Conservation (phyloP, 139 green algal genomes). For the Closterium sp. region DNA sequence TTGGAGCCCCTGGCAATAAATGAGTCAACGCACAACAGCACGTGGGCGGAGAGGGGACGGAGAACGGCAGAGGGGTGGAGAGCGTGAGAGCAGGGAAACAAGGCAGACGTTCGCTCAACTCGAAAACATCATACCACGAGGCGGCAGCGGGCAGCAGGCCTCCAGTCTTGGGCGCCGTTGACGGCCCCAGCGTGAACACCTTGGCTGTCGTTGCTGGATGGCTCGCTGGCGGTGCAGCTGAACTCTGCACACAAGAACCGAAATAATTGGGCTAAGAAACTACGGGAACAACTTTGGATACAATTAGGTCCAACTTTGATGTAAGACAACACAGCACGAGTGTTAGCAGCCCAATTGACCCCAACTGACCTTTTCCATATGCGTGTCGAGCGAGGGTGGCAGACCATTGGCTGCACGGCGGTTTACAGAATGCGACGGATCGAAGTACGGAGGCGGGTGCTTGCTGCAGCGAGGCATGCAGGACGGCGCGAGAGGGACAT, state of each 20-base stretch:
- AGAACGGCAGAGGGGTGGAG: neutral
- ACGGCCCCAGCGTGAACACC: neutral
- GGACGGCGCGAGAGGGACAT: neutral
- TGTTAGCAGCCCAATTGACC: too few relatives aligned
- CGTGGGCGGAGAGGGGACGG: too few relatives aligned
- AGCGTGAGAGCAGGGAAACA: neutral
- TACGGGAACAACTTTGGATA: too few relatives aligned
- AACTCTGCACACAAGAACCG: neutral
- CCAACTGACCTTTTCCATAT: slow-evolving; percentile 3
- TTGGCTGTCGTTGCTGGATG: neutral
- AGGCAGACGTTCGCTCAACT: neutral
- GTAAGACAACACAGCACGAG: neutral
- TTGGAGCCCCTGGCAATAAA: neutral
- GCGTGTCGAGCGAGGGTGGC: neutral
- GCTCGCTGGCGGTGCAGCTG: neutral
- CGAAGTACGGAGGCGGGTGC: slow-evolving; percentile 1
- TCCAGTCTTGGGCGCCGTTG: neutral
- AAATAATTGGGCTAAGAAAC: neutral
- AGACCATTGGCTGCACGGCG: neutral
- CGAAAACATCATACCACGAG: neutral
- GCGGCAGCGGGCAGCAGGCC: neutral
- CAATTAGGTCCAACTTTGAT: too few relatives aligned
- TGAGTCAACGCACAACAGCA: too few relatives aligned
- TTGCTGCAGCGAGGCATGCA: neutral
- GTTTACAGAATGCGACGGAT: slow-evolving; percentile 1